Base-by-base conservation (phyloP, 805 yeast genomes). In the Pichia cabralensis region DNA sequence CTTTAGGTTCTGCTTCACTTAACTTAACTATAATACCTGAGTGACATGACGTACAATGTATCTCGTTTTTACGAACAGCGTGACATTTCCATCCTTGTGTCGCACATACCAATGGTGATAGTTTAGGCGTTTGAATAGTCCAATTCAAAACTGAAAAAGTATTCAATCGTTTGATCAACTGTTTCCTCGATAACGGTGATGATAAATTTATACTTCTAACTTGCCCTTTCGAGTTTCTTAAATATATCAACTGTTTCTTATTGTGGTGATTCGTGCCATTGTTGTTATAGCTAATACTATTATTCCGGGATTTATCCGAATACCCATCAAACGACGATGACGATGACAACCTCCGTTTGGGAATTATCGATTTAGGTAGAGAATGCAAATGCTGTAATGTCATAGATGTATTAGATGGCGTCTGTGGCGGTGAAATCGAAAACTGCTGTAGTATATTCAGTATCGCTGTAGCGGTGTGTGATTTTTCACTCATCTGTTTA, bases 31-130 rank as follows among this genome's bases (percentile, higher is more conserved):
- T 25, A 10, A 63, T 38, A 8, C 46, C 34, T 2, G 60, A 52
- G 30, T 52, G 50, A 38, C 68, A 62, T 8, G 50, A 49, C 2
- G 42, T 40, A 39, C 68, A 63, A 27, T 42, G 44, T 3, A 63
- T 35, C 30, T 52, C 56, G 35, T 63, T 60, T 29, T 48, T 55
- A 20, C 52, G 38, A 3, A 35, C 39, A 9, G 53, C 45, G 12
- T 62, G 63, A 40, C 72, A 67, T 32, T 48, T 52, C 80, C 80
- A 74, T 2, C 80, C 80, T 34, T 65, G 58, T 16, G 66, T 44
- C 1, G 76, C 64, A 45, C 75, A 67, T 21, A 49, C 58, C 22
- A 74, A 52, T 34, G 75, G 76, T 6, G 58, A 66, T 19, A 74
- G 47, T 5, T 35, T 37, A 7, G 33, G 18, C 31, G 46, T 47